Base-by-base conservation (phyloP, 768 basidiomycete species). In the Amanita exitialis region DNA sequence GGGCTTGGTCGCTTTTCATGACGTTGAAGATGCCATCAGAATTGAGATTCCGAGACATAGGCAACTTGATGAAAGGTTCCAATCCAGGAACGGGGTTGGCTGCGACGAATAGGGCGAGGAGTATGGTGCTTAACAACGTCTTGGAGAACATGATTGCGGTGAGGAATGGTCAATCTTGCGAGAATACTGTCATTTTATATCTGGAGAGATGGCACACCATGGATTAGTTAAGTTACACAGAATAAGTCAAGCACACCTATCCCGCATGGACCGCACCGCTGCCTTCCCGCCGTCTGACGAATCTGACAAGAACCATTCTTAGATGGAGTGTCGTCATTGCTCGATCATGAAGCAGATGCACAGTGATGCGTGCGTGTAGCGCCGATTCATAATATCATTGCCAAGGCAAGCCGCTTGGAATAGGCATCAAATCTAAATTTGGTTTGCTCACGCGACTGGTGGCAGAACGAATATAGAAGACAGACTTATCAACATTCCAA, bases 11-110 rank as follows among this genome's bases (percentile, higher is more conserved):
- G 51, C 69, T 71, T 39, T 69, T 61, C 20, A 81, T 46, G 39
- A 85, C 63, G 51, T 76, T 77, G 52, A 66, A 62, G 13, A 72
- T 57, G 56, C 76, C 75, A n/a, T 68, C 75, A 52, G 70, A 52
- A 63, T 82, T 81, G 59, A 81, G 57, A 51, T 70, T 67, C 60
- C 75, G 75, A n/a, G 79, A 72, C 41, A 85, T 60, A 16, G 77
- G 69, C 23, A 84, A 61, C 4, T 72, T 72, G 45, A 78, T 64
- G 21, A 60, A 64, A 8, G 70, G 64, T 53, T 66, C 60, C 48
- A 68, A 64, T 21, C 78, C 59, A 44, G 74, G 61, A 42, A 75
- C 60, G 0, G 76, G 76, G 44, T 69, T 71, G 46, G 75, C 75
- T 47, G 64, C 69, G 36, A 74, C 72, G 30, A 70, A 66, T 38